Evolutionary conservation across 495 filamentous ascomycete genomes (phyloP), one percentile per base, ranked within the genome.

Genomic region (Daldinia caldariorum): DNA sequence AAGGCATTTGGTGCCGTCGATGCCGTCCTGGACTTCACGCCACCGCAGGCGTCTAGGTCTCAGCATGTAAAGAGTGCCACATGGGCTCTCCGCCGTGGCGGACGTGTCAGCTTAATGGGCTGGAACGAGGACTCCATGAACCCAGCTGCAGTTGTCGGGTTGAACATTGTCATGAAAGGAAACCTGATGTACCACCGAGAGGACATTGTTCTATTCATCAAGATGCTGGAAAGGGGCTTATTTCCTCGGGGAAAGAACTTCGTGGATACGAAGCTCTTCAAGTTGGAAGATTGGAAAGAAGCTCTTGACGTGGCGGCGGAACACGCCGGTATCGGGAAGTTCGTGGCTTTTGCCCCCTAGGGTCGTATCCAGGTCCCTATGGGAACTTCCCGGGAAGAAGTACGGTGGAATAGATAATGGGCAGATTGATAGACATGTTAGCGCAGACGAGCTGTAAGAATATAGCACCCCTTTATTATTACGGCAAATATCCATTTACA

Each of bases 11-110:
- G 77, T 7, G 54, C 69, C 1, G 69, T 81, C 16, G 84, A 88
- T 70, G 81, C 79, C 2, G 80, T 77, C 61, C 58, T 87, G 51
- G 85, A 87, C 60, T 76, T 87, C 41, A 79, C 82, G 13, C 86
- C 86, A 0, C 75, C 78, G 6, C 76, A 77, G 1, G 76, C 75
- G 1, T 43, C 62, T 0, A 73, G 70, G 3, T 79, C 79, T 8
- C 12, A 62, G 0, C 82, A 86, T 65, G 58, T 85, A 10, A 67
- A 70, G 47, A 75, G 73, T 37, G 76, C 75, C 5, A 68, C 86
- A 14, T 32, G 70, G 18, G 73, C 77, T 10, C 62, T 86, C 13
- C 69, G 74, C 6, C 47, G 66, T 8, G 69, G 69, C 0, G 83
- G 83, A 1, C 75, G 81, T 31, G 78, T 80, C 9, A 75, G 68